Conservation (phyloP, 1,139 yeast genomes). For the Saccharomyces hybrid region DNA sequence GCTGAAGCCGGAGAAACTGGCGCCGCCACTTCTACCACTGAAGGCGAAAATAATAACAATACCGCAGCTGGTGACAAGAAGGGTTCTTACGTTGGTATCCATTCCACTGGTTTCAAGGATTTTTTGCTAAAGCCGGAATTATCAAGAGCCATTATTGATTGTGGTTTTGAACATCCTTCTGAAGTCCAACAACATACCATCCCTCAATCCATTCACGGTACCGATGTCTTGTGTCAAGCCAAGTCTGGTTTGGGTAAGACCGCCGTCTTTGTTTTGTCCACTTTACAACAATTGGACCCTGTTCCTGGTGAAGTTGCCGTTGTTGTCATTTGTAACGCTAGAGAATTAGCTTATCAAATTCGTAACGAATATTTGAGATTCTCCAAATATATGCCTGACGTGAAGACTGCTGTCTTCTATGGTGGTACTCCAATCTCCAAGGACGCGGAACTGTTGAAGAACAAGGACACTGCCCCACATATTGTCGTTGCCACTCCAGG, state of each 20-base stretch:
- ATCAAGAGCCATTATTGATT: constrained; percentile 94
- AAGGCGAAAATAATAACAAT: constrained; percentile 21
- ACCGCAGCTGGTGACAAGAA: constrained; percentile 69
- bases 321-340: constrained; percentile 92
- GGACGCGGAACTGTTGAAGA: constrained; percentile 82
- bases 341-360: constrained; percentile 98
- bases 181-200: constrained; percentile 99
- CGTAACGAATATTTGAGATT: constrained; percentile 96
- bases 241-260: constrained; percentile 99
- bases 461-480: constrained; percentile 93
- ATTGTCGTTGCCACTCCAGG: constrained; percentile 98
- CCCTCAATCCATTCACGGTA: constrained; percentile 96
- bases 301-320: constrained; percentile 95
- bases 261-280: constrained; percentile 93
- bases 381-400: constrained; percentile 98
- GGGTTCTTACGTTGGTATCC: constrained; percentile 97
- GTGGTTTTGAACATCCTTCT: constrained; percentile 99
- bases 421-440: constrained; percentile 89
- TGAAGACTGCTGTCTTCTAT: constrained; percentile 91
- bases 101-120: constrained; percentile 98
- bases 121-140: constrained; percentile 93
- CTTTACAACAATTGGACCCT: constrained; percentile 95
- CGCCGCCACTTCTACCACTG: constrained; percentile 24
- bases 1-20: constrained; percentile 33
- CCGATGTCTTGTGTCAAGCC: constrained; percentile 97